Evolutionary conservation across 441 rosid species (phyloP), one percentile per base, ranked within the genome.

Genomic region (Gossypium schwendimanii): DNA sequence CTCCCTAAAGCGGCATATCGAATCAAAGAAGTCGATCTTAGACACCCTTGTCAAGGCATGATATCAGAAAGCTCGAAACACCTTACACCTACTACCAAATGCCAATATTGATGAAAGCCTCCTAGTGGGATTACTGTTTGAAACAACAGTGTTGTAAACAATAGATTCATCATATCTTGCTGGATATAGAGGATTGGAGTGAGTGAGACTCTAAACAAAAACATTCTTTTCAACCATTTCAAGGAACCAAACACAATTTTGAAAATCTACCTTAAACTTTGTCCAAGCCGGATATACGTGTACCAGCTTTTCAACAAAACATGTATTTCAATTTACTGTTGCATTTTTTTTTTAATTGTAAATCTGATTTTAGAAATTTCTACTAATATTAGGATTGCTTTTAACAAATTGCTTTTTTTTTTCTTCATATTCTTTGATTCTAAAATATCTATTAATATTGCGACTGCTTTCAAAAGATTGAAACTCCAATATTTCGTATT

Each of bases 1-100:
- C 73, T 70, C 2, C 53, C 55, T 57, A 86, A 86, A 81, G 81
- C 31, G 31, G 31, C 31, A 73, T 50, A 70, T 73, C 86, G 71
- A 80, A 52, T 52, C 44, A 75, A 77, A 26, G 74, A 72, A 59
- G 64, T 21, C 26, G 44, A 58, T 28, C 76, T 59, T 23, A 20
- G 15, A 45, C 14, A 28, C 57, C 33, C 12, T 1, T 58, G 45
- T 33, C 14, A 41, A 44, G 15, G 52, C 39, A 36, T 5, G 64
- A 57, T 12, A 57, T 55, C 39, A 55, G 52, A 20, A 31, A 26
- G 73, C 47, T 3, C n/a, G 21, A 41, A 44, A 65, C 24, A 5
- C 39, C n/a, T 65, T 26, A 3, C 31, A 26, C 31, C 31, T 26
- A 26, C 31, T 26, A 14, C 53, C 60, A 20, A 20, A 5, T 41